phyloP scores from a whole-genome alignment of 495 filamentous ascomycete species.

The Hypoxylon fuscum region DNA sequence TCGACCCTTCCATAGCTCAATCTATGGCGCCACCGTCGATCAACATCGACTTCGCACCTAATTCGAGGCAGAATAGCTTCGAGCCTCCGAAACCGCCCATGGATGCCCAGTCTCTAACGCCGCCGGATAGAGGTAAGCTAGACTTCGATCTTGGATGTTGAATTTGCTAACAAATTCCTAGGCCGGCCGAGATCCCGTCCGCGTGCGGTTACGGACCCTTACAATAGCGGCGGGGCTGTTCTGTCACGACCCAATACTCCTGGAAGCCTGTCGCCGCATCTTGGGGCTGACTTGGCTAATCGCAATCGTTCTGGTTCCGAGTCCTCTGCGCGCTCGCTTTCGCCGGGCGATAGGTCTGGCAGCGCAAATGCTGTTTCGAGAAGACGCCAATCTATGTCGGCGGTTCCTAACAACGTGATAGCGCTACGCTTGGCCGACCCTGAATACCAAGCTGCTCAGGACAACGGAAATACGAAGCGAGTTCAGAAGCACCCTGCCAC shows the following conservation, averaged over 20 bases:
- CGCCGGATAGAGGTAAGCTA: constrained; percentile 81
- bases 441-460: constrained; percentile 74
- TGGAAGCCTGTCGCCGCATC: constrained; percentile 55
- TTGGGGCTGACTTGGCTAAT: constrained; percentile 57
- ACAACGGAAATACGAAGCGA: constrained; percentile 69
- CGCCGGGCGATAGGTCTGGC: constrained; percentile 68
- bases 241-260: constrained; percentile 53
- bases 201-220: constrained; percentile 80
- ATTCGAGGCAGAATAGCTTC: constrained; percentile 72
- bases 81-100: constrained; percentile 71
- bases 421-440: constrained; percentile 92
- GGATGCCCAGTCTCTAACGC: constrained; percentile 82
- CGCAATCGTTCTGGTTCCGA: constrained; percentile 50
- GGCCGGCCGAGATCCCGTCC: constrained; percentile 64
- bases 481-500: constrained; percentile 95
- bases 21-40: constrained; percentile 88
- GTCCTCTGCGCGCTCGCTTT: constrained; percentile 69
- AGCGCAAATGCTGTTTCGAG: constrained; percentile 68
- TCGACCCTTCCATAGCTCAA: constrained; percentile 66
- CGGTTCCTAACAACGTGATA: constrained; percentile 88
- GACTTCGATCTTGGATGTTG: neutral
- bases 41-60: constrained; percentile 90
- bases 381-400: constrained; percentile 87
- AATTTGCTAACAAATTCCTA: constrained; percentile 35
- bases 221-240: constrained; percentile 52